phyloP scores from a whole-genome alignment of 108 stramenopile species.

The Fragilariopsis cylindrus region DNA sequence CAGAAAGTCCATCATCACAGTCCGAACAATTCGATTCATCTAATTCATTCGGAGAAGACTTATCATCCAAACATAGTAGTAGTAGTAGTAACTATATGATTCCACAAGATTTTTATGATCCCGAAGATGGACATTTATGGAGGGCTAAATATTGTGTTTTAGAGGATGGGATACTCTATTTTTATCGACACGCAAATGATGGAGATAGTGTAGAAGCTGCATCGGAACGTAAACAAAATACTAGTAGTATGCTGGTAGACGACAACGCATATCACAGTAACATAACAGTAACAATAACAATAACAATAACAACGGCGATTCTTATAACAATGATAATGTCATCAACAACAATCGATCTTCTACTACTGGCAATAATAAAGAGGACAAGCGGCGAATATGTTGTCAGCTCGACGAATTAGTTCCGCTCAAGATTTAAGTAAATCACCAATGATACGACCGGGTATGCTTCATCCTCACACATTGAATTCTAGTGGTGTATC shows the following conservation, averaged over 20 bases:
- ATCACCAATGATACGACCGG: slow-evolving; percentile 58
- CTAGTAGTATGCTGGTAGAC: neutral
- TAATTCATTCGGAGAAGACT: neutral
- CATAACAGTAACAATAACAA: neutral
- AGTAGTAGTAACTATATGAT: neutral
- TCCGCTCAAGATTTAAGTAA: slow-evolving; percentile 23
- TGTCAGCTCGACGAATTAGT: neutral
- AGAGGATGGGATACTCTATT: slow-evolving; percentile 73
- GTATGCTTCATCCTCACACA: slow-evolving; percentile 22
- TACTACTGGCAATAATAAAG: neutral
- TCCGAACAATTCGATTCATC: neutral
- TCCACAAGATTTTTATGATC: slow-evolving; percentile 59
- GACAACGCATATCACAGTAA: neutral
- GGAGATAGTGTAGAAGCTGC: slow-evolving; percentile 65
- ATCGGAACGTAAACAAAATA: slow-evolving; percentile 52
- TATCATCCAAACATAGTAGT: neutral
- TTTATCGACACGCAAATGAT: slow-evolving; percentile 67
- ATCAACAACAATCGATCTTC: neutral
- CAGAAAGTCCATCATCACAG: neutral
- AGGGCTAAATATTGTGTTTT: slow-evolving; percentile 76
- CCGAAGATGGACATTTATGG: slow-evolving; percentile 74
- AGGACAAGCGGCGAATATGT: neutral
- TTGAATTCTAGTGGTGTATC: neutral
- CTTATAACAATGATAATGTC: neutral
- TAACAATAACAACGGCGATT: neutral